These are phyloP conservation scores for Globisporangium alternatum DNA, from an alignment of 352 stramenopile genomes.

Conservation along the genomic window DNA sequence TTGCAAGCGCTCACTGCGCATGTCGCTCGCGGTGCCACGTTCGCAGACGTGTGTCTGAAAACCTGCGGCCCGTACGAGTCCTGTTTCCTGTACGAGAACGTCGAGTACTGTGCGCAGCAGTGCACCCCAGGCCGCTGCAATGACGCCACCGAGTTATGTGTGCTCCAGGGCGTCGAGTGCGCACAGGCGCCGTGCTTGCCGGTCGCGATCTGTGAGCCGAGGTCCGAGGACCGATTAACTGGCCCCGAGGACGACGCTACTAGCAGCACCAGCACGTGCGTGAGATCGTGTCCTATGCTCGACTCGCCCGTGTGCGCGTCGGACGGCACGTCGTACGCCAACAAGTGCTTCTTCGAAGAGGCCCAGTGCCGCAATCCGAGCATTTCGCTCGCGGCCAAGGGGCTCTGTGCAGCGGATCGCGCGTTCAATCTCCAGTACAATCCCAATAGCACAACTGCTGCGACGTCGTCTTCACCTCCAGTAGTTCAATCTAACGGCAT, in stretches of 20 bases:
- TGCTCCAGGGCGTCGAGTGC: slow-evolving; percentile 39
- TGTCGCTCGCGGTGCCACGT: neutral
- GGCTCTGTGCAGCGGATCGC: slow-evolving; percentile 30
- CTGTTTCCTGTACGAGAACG: slow-evolving; percentile 44
- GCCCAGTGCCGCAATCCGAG: slow-evolving; percentile 29
- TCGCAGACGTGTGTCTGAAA: slow-evolving; percentile 9
- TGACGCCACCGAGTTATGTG: slow-evolving; percentile 29
- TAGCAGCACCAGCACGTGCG: slow-evolving; percentile 17
- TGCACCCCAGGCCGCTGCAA: slow-evolving; percentile 44
- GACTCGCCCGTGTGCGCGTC: slow-evolving; percentile 46
- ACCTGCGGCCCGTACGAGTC: slow-evolving; percentile 35
- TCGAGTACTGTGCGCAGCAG: slow-evolving; percentile 39
- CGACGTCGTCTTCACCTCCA: neutral
- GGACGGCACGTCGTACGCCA: slow-evolving; percentile 42
- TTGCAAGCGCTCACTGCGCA: neutral
- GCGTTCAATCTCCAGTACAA: slow-evolving; percentile 35
- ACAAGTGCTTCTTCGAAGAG: slow-evolving; percentile 50
- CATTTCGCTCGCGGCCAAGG: slow-evolving; percentile 20
- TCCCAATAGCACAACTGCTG: neutral
- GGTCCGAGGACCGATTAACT: neutral
- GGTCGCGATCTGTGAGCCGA: slow-evolving; percentile 40
- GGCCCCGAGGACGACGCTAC: neutral
- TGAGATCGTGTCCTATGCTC: slow-evolving; percentile 31
- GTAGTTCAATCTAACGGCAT: neutral
- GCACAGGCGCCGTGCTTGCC: slow-evolving; percentile 40